A percentile compares a stretch with the other conserved stretches of the same genome.
phyloP scores from a whole-genome alignment of 192 early-diverging fungal species.

The Spizellomyces sp. region DNA sequence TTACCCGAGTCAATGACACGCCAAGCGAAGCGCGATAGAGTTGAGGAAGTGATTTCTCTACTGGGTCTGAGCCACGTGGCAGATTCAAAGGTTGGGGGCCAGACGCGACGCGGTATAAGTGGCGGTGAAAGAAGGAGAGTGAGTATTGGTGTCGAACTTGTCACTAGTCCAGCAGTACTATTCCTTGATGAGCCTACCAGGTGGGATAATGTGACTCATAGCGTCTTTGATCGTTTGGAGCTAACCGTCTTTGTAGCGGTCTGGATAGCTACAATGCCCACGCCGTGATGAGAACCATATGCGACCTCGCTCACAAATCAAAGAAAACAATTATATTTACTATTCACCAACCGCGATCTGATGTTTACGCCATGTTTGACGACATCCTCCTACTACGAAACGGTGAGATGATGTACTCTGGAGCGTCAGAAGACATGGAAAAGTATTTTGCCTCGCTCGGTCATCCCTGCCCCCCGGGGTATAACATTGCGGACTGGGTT shows the following conservation, averaged over 20 bases:
- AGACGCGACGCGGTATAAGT: constrained; percentile 41
- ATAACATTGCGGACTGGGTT: constrained; percentile 76
- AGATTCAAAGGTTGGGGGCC: constrained; percentile 52
- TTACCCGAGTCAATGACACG: constrained; percentile 59
- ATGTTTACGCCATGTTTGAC: constrained; percentile 83
- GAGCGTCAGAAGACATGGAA: constrained; percentile 48
- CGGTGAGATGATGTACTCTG: constrained; percentile 68
- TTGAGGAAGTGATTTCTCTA: constrained; percentile 65
- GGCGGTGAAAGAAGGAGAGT: constrained; percentile 64
- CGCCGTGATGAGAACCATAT: constrained; percentile 64
- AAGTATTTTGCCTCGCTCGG: constrained; percentile 54
- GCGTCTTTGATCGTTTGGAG: neutral
- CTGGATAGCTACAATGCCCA: constrained; percentile 61
- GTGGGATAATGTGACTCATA: constrained; percentile 1
- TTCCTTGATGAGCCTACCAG: constrained; percentile 61
- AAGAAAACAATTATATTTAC: constrained; percentile 79
- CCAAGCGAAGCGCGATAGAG: constrained; percentile 57
- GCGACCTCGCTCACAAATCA: constrained; percentile 57
- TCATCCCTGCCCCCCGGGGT: constrained; percentile 66
- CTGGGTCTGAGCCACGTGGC: constrained; percentile 67
- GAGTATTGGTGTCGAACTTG: constrained; percentile 56
- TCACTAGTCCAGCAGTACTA: constrained; percentile 53
- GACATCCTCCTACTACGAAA: constrained; percentile 72
- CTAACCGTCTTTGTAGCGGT: constrained; percentile 28
- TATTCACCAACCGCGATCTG: constrained; percentile 87